Base-by-base conservation (phyloP, 2,329 filamentous ascomycete species). In the Cladosporium oxysporum region DNA sequence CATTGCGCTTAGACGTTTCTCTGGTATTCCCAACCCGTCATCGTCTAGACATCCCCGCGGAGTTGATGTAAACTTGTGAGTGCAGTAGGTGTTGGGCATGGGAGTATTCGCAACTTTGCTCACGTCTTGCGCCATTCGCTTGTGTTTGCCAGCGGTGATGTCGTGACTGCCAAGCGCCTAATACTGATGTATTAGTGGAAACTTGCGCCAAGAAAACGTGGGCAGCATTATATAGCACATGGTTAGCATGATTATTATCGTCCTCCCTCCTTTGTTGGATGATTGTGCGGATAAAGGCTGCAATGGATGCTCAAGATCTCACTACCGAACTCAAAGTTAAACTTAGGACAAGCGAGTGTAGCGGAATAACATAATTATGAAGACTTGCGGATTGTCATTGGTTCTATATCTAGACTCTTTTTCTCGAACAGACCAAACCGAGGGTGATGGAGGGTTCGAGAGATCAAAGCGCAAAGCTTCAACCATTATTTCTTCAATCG, bases 51-150 rank as follows among this genome's bases (percentile, higher is more conserved):
- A 47, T 47, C 41, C 41, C 41, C n/a, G 41, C 41, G 41, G 41
- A 47, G 41, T 12, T n/a, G 14, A 47, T 11, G 41, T 47, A 23
- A 8, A 23, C 21, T 8, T 4, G 41, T 12, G 6, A n/a, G 3
- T 21, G 41, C 58, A 41, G 14, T 28, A 41, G 37, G 23, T 28
- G 23, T 6, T 26, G 49, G 12, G 49, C 12, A 12, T 29, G 49
- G 4, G 23, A 18, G 26, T 18, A 29, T 53, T 53, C 26, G 49
- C 49, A 53, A 53, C 23, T 53, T 29, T 26, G 49, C 26, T 53
- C 18, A 26, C 5, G 18, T 53, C 49, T 53, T 53, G 49, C 49
- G 49, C 49, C 49, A 53, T 53, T 53, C 49, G 49, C 49, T 53
- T 29, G 49, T 53, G 49, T 26, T 53, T 53, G 23, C 28, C 28